A percentile compares a stretch with the other conserved stretches of the same genome.
phyloP scores from a whole-genome alignment of 1,284 basidiomycete genomes.

The Trichosporon sp. region DNA sequence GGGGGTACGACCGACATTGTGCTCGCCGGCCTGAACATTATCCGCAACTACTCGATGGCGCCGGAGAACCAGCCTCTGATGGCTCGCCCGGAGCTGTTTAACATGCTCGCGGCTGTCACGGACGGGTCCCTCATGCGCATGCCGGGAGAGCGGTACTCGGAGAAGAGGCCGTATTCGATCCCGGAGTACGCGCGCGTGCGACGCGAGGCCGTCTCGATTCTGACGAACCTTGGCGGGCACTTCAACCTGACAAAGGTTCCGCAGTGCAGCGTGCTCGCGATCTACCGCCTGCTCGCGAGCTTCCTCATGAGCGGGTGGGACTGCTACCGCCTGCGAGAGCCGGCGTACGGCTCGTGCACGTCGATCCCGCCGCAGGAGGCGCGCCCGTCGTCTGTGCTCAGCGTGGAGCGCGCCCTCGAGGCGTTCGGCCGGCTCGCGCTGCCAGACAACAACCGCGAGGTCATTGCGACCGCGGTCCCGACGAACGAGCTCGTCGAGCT shows the following conservation, averaged over 20 bases:
- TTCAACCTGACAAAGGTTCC: slow-evolving; percentile 51
- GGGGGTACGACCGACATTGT: slow-evolving; percentile 56
- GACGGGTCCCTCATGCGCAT: slow-evolving; percentile 53
- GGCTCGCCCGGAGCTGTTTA: slow-evolving; percentile 61
- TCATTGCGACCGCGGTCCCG: slow-evolving; percentile 62
- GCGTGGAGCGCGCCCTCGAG: slow-evolving; percentile 62
- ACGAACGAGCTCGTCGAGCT: slow-evolving; percentile 59
- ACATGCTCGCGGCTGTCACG: slow-evolving; percentile 64
- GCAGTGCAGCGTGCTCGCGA: slow-evolving; percentile 54
- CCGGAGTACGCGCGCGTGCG: slow-evolving; percentile 68
- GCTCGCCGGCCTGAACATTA: slow-evolving; percentile 68
- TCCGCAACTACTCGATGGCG: slow-evolving; percentile 77
- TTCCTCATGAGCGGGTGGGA: slow-evolving; percentile 57
- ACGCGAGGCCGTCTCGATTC: slow-evolving; percentile 69
- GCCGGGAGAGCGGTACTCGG: slow-evolving; percentile 41
- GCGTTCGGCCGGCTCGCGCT: slow-evolving; percentile 72
- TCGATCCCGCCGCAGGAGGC: slow-evolving; percentile 25
- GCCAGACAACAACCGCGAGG: slow-evolving; percentile 72
- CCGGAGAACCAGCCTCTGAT: slow-evolving; percentile 69
- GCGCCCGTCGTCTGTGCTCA: slow-evolving; percentile 26
- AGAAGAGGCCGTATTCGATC: slow-evolving; percentile 56
- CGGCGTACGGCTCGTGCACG: slow-evolving; percentile 32
- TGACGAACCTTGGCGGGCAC: slow-evolving; percentile 62
- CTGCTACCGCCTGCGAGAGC: slow-evolving; percentile 59
- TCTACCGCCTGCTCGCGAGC: slow-evolving; percentile 68